These are phyloP conservation scores for Gossypium trilobum DNA, from an alignment of 441 rosid genomes.

Conservation along the genomic window DNA sequence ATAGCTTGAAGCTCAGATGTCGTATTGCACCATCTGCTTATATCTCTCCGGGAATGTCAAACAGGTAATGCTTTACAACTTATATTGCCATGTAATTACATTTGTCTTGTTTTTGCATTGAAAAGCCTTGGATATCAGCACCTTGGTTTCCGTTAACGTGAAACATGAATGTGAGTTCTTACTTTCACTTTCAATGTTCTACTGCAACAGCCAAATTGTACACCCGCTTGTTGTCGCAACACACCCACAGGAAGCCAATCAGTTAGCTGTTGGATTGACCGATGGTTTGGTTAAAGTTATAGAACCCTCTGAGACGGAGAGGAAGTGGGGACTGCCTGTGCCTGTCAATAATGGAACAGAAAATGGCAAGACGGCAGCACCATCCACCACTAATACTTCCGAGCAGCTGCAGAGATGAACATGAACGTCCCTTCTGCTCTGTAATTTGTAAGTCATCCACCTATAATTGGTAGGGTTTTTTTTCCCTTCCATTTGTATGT, in stretches of 20 bases:
- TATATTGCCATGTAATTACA: neutral
- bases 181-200: neutral
- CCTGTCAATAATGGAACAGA: constrained; percentile 33
- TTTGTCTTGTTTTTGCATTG: neutral
- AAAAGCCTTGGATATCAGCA: neutral
- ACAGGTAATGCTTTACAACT: constrained; percentile 27
- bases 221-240: constrained; percentile 47
- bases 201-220: constrained; percentile 31
- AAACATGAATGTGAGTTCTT: neutral
- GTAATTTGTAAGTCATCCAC: constrained; percentile 19
- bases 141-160: neutral
- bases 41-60: constrained; percentile 30
- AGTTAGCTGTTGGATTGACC: constrained; percentile 46
- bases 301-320: constrained; percentile 45
- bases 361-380: constrained; percentile 37
- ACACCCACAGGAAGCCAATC: constrained; percentile 58
- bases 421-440: neutral
- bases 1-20: constrained; percentile 46
- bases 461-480: constrained; percentile 18
- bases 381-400: constrained; percentile 37
- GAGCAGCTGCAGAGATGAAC: constrained; percentile 46
- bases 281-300: constrained; percentile 54
- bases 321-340: constrained; percentile 41
- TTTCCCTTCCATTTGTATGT: neutral
- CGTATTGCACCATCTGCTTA: constrained; percentile 62